Base-by-base conservation (phyloP, 768 basidiomycete genomes). In the Mycena crocata region DNA sequence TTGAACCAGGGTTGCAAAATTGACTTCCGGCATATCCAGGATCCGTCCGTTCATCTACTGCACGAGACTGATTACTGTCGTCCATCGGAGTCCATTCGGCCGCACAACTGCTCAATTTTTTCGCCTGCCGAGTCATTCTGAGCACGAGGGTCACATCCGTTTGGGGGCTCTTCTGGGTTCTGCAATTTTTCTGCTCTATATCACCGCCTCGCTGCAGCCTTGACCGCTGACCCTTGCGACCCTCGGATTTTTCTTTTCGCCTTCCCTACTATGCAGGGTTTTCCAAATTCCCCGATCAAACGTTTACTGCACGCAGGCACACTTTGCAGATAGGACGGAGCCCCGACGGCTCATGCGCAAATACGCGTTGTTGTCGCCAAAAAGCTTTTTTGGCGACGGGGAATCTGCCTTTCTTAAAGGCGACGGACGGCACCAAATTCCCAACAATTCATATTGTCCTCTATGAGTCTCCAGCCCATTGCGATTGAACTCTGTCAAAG, bases 401-500 rank as follows among this genome's bases (percentile, higher is more conserved):
- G 35, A 70, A 63, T 32, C 46, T 52, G 50, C 32, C 42, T 32
- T 58, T n/a, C n/a, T 51, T 52, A 63, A 68, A 57, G 35, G 28
- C 28, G 23, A 42, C 6, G 21, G 1, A 13, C 32, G 56, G 40
- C 35, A 24, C 21, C 31, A 37, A 10, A 52, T 37, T 7, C 40
- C 35, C 50, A 51, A 46, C 40, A 57, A 80, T 34, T 30, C 21
- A 32, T 50, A 28, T 52, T 78, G 78, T 67, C 77, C 61, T 74
- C 77, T 19, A 69, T 72, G 60, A 77, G 78, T 62, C 76, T 79
- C 59, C 76, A 72, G n/a, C 79, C 81, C 23, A 65, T 74, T 44
- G 70, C 75, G 31, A 49, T 80, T 54, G 81, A 82, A 54, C 73
- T 81, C 46, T 83, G 78, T 72, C 76, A 79, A 59, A 68, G 66